These are phyloP conservation scores for Podosphaera xanthii DNA, from an alignment of 2,329 filamentous ascomycete species.

Conservation along the genomic window DNA sequence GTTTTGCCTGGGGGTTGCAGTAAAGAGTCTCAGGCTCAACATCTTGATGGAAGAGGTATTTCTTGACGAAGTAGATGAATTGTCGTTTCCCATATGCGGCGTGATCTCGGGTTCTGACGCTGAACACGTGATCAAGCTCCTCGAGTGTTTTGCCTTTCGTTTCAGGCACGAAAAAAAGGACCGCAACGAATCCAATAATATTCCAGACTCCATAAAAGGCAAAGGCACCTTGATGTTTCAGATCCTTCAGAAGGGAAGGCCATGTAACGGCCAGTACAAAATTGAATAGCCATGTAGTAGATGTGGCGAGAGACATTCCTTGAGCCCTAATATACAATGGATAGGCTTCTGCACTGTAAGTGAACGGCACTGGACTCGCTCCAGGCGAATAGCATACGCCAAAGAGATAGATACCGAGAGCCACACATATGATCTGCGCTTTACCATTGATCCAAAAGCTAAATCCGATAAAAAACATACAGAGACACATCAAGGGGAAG, in stretches of 20 bases:
- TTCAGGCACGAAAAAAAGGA: constrained; percentile 32
- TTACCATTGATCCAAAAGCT: constrained; percentile 25
- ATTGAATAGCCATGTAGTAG: constrained; percentile 34
- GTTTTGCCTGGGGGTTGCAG: not conserved
- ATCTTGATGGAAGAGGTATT: not conserved
- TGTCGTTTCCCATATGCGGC: constrained; percentile 20
- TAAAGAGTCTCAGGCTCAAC: not conserved
- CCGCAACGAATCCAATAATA: constrained; percentile 27
- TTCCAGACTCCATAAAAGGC: constrained; percentile 32
- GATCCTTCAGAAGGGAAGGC: constrained; percentile 8
- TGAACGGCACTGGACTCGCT: constrained; percentile 37
- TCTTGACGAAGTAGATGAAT: not conserved
- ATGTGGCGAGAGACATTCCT: constrained; percentile 27
- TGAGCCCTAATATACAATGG: constrained; percentile 39
- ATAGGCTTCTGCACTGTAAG: constrained; percentile 38
- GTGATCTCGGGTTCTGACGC: constrained; percentile 10
- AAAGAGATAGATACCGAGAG: constrained; percentile 40
- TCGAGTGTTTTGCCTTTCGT: constrained; percentile 25
- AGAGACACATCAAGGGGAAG: constrained; percentile 44
- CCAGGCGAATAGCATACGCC: constrained; percentile 41
- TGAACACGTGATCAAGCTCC: constrained; percentile 26
- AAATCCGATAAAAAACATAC: constrained; percentile 34
- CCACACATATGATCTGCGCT: constrained; percentile 28
- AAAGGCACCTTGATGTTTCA: constrained; percentile 22
- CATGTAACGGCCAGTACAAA: constrained; percentile 35